These are phyloP conservation scores for Diaporthe eres DNA, from an alignment of 2,329 filamentous ascomycete species.

Conservation along the genomic window DNA sequence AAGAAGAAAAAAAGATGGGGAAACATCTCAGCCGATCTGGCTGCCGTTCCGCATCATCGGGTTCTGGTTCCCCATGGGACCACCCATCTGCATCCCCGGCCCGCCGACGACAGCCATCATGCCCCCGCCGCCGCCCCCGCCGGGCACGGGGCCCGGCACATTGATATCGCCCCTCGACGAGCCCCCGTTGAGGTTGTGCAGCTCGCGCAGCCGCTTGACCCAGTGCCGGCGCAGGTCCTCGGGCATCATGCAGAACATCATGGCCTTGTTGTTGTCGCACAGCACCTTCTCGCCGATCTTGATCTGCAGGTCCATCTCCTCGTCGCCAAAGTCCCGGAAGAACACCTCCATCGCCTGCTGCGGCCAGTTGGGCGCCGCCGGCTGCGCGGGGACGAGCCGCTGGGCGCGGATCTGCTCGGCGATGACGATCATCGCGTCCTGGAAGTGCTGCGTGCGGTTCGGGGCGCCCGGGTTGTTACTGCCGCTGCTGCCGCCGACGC, in stretches of 20 bases:
- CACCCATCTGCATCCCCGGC: conserved; percentile 38
- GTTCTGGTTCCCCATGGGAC: conserved; percentile 3
- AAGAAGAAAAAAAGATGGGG: neutral
- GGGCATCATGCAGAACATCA: conserved; percentile 75
- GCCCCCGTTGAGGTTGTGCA: conserved; percentile 52
- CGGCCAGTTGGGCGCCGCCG: conserved; percentile 63
- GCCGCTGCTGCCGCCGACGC: neutral
- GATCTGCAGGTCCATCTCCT: conserved; percentile 71
- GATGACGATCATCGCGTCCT: conserved; percentile 44
- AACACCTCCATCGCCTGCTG: conserved; percentile 72
- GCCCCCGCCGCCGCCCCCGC: conserved; percentile 13
- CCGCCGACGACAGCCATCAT: conserved; percentile 32
- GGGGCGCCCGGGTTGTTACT: conserved; percentile 40
- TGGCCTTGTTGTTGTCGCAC: conserved; percentile 71
- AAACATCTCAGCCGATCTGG: conserved; percentile 32
- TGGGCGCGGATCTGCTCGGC: conserved; percentile 44
- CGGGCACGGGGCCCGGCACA: neutral
- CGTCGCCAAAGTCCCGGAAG: conserved; percentile 70
- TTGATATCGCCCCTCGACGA: conserved; percentile 29
- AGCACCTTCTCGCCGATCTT: conserved; percentile 72
- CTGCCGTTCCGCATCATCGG: conserved; percentile 39
- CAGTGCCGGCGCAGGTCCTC: conserved; percentile 66
- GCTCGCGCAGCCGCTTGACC: conserved; percentile 67
- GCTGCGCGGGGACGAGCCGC: conserved; percentile 57
- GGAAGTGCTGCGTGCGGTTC: conserved; percentile 46